Conservation (phyloP, 2,329 filamentous ascomycete species). For the Cytospora piceicola region DNA sequence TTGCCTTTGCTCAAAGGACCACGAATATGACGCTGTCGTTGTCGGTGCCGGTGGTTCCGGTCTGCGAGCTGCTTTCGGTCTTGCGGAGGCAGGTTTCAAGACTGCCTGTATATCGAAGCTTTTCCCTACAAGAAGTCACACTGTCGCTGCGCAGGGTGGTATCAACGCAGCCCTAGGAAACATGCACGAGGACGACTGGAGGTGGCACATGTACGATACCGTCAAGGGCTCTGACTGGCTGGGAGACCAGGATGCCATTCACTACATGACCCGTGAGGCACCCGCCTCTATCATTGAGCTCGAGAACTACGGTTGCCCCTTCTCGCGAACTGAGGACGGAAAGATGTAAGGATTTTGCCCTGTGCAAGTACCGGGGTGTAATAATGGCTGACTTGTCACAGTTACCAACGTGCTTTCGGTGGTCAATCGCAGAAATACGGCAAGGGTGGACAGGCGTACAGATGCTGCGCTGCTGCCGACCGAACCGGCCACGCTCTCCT, state of each 20-base stretch:
- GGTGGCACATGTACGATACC: conserved; percentile 99
- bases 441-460: conserved; percentile 97
- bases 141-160: conserved; percentile 79
- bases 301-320: conserved; percentile 96
- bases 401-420: conserved; percentile 97
- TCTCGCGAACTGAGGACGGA: conserved; percentile 94
- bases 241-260: conserved; percentile 95
- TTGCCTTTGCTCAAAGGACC: conserved; percentile 63
- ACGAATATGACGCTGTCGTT: conserved; percentile 98
- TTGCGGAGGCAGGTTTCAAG: conserved; percentile 88
- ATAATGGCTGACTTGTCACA: conserved; percentile 42
- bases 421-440: conserved; percentile 94
- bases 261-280: conserved; percentile 97
- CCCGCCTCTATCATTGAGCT: conserved; percentile 91
- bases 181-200: conserved; percentile 98
- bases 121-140: conserved; percentile 84
- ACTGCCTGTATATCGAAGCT: conserved; percentile 87
- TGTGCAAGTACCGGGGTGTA: not conserved
- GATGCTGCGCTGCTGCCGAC: conserved; percentile 94
- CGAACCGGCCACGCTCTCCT: conserved; percentile 96
- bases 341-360: conserved; percentile 70
- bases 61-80: conserved; percentile 81
- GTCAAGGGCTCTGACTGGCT: conserved; percentile 98
- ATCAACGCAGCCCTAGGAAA: conserved; percentile 90
- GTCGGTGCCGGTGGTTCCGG: conserved; percentile 83